Conservation (phyloP, 2,329 filamentous ascomycete species). For the Sarocladium strictum region DNA sequence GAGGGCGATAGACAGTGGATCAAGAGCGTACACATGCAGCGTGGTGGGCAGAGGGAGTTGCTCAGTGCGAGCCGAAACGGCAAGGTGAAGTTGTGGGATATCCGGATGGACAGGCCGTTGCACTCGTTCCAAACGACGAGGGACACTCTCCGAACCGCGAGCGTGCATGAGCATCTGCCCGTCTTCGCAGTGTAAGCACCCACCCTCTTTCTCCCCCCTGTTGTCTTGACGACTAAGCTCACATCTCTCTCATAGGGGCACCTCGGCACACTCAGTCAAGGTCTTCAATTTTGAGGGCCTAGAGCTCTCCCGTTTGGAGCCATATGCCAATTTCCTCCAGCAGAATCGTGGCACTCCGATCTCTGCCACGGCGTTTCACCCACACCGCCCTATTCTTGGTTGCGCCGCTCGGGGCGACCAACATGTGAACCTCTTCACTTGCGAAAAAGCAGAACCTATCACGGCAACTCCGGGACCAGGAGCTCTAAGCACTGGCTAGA, state of each 20-base stretch:
- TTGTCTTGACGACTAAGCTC: not conserved
- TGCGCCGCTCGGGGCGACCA: slow-evolving; percentile 82
- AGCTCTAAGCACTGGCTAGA: not conserved
- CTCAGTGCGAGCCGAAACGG: slow-evolving; percentile 87
- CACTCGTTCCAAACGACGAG: slow-evolving; percentile 68
- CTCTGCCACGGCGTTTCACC: slow-evolving; percentile 87
- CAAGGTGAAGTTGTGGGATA: slow-evolving; percentile 93
- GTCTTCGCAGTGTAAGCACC: slow-evolving; percentile 85
- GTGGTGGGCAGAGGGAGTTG: slow-evolving; percentile 86
- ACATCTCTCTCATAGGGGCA: slow-evolving; percentile 55
- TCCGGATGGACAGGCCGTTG: slow-evolving; percentile 75
- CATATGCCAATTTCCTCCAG: slow-evolving; percentile 82
- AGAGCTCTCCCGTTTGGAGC: slow-evolving; percentile 77
- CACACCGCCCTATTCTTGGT: slow-evolving; percentile 85
- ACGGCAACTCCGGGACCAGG: not conserved
- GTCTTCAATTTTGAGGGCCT: slow-evolving; percentile 84
- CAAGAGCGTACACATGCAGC: slow-evolving; percentile 93
- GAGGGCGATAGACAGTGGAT: slow-evolving; percentile 84
- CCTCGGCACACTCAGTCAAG: slow-evolving; percentile 81
- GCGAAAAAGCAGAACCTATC: slow-evolving; percentile 41
- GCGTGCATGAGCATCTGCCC: slow-evolving; percentile 91
- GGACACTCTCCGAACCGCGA: slow-evolving; percentile 76
- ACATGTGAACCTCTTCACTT: slow-evolving; percentile 84
- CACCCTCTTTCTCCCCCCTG: too few relatives aligned
- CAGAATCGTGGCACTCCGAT: slow-evolving; percentile 78